Evolutionary conservation across 257 asterid genomes (phyloP).

Genomic region (Solanum clarkiae): DNA sequence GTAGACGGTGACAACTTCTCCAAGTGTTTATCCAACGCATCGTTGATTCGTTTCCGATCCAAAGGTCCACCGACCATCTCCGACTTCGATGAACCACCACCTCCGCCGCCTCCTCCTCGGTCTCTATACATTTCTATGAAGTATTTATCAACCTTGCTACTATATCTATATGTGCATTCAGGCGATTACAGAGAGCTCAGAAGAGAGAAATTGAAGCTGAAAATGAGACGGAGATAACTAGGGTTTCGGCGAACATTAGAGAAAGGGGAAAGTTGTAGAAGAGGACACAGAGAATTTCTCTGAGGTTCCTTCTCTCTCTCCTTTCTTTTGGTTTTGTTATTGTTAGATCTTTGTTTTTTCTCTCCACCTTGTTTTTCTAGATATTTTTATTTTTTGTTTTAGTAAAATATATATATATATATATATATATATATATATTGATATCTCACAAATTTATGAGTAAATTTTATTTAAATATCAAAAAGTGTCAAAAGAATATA

Average conservation of each 20-base stretch:
- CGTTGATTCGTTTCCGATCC: constrained; percentile 97
- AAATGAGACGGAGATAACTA: constrained; percentile 1
- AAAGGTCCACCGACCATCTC: constrained; percentile 55
- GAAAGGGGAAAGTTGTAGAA: not conserved
- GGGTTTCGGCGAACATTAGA: constrained; percentile 6
- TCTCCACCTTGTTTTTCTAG: not conserved
- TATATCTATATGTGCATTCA: not conserved
- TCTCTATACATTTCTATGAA: constrained; percentile 46
- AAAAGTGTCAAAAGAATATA: no score
- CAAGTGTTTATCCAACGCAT: constrained; percentile 84
- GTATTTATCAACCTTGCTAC: not conserved
- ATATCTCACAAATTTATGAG: no score
- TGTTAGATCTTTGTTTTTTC: not conserved
- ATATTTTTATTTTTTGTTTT: no score
- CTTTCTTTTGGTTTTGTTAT: not conserved
- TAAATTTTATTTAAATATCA: no score
- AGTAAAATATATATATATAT: no score
- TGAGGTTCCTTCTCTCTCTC: not conserved
- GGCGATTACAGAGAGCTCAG: not conserved
- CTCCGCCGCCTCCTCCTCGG: constrained; percentile 26
- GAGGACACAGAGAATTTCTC: not conserved
- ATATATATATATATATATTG: no score
- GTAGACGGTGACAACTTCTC: constrained; percentile 91
- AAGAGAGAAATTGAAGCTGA: not conserved
- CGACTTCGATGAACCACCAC: constrained; percentile 47